These are phyloP conservation scores for Ogataea trehalophila DNA, from an alignment of 805 yeast genomes.

Conservation along the genomic window DNA sequence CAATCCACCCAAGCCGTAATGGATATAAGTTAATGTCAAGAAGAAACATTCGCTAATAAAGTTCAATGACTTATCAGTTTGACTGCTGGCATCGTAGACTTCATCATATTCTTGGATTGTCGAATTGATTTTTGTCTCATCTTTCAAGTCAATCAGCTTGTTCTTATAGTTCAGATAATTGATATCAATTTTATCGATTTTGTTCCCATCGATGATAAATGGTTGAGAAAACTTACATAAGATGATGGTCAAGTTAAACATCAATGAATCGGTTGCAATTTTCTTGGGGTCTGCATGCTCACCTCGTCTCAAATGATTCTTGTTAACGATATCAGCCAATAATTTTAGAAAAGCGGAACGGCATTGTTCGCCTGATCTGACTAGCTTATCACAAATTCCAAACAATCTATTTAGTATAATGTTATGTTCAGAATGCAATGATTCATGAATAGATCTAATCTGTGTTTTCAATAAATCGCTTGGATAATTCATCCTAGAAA, in stretches of 20 bases:
- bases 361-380: slow-evolving; percentile 66
- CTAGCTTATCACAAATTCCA: slow-evolving; percentile 62
- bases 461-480: slow-evolving; percentile 36
- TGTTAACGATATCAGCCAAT: slow-evolving; percentile 70
- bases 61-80: slow-evolving; percentile 42
- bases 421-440: slow-evolving; percentile 60
- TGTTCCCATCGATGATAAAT: slow-evolving; percentile 59
- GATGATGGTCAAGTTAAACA: slow-evolving; percentile 68
- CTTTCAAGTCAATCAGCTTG: slow-evolving; percentile 57
- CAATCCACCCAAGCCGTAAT: slow-evolving; percentile 87
- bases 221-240: slow-evolving; percentile 76
- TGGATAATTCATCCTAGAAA: slow-evolving; percentile 42
- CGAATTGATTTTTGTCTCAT: slow-evolving; percentile 80
- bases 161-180: slow-evolving; percentile 55
- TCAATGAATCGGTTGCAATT: slow-evolving; percentile 73
- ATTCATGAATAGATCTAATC: slow-evolving; percentile 46
- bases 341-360: slow-evolving; percentile 61
- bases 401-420: slow-evolving; percentile 60
- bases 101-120: slow-evolving; percentile 66
- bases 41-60: slow-evolving; percentile 92
- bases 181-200: slow-evolving; percentile 72
- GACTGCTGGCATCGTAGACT: slow-evolving; percentile 40
- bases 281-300: slow-evolving; percentile 67
- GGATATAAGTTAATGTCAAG: slow-evolving; percentile 69
- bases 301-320: slow-evolving; percentile 83